Evolutionary conservation across 331 rosid genomes (phyloP).

Genomic region (Saraca asoca): DNA sequence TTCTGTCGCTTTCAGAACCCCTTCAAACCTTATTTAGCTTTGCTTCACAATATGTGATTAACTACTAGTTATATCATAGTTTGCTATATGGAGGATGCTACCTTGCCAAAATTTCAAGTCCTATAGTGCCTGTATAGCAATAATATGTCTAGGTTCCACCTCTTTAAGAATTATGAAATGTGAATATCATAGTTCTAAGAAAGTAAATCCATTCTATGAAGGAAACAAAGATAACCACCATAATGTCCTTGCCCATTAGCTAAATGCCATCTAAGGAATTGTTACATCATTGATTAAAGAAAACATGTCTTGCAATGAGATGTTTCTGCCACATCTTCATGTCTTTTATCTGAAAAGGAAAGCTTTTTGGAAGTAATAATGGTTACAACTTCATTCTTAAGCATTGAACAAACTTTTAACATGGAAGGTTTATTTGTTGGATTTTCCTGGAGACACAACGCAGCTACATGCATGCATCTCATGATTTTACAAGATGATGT

Average conservation of each 20-base stretch:
- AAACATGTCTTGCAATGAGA: background rate
- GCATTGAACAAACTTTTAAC: constrained; percentile 50
- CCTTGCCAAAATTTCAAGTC: too few relatives aligned
- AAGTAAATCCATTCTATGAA: background rate
- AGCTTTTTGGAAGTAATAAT: constrained; percentile 43
- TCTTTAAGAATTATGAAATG: too few relatives aligned
- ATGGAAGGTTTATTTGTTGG: constrained; percentile 54
- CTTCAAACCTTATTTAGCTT: too few relatives aligned
- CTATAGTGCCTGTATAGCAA: too few relatives aligned
- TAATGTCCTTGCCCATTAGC: constrained; percentile 18
- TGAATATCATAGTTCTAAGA: background rate
- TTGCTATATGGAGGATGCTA: too few relatives aligned
- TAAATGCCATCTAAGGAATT: constrained; percentile 37
- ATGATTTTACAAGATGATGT: constrained; percentile 44
- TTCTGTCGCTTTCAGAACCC: too few relatives aligned
- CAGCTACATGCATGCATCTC: constrained; percentile 61
- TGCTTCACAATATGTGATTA: too few relatives aligned
- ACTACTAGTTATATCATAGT: too few relatives aligned
- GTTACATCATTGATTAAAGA: constrained; percentile 44
- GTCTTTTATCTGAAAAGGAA: constrained; percentile 30
- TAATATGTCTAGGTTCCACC: too few relatives aligned
- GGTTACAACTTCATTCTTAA: constrained; percentile 39
- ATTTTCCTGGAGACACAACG: constrained; percentile 57
- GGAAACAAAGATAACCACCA: constrained; percentile 4
- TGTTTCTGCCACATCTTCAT: constrained; percentile 25